A percentile compares a stretch with the other conserved stretches of the same genome.
These are phyloP conservation scores for Pyrus communis DNA, from an alignment of 306 rosid species.

Conservation along the genomic window DNA sequence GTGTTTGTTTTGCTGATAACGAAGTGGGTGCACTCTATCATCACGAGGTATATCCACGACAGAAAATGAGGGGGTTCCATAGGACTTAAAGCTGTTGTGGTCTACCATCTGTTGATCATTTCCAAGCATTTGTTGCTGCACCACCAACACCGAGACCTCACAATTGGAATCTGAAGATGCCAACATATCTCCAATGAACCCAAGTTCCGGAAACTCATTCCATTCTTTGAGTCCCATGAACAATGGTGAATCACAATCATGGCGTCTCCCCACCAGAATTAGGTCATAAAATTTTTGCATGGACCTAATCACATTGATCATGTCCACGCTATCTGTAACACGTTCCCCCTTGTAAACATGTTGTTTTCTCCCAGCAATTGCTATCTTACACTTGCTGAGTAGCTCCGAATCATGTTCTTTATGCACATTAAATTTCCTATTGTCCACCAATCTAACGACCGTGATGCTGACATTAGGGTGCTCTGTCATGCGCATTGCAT, in stretches of 20 bases:
- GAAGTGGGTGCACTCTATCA: not conserved
- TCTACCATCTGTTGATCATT: not conserved
- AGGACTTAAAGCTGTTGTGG: not conserved
- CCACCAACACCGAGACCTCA: slow-evolving; percentile 39
- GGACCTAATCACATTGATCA: slow-evolving; percentile 25
- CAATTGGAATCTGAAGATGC: slow-evolving; percentile 27
- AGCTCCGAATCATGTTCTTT: slow-evolving; percentile 18
- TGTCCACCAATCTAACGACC: slow-evolving; percentile 11
- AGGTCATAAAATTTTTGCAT: slow-evolving; percentile 34
- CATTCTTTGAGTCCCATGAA: slow-evolving; percentile 41
- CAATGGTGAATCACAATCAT: slow-evolving; percentile 22
- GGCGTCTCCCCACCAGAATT: slow-evolving; percentile 50
- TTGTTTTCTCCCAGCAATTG: not conserved
- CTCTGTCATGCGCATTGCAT: slow-evolving; percentile 38
- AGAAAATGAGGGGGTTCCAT: not conserved
- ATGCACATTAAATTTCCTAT: not conserved
- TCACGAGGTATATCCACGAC: not conserved
- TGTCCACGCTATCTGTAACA: slow-evolving; percentile 31
- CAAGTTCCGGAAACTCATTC: slow-evolving; percentile 63
- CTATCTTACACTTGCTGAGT: slow-evolving; percentile 23
- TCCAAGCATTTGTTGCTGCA: slow-evolving; percentile 45
- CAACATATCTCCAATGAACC: slow-evolving; percentile 46
- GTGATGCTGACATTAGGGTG: slow-evolving; percentile 28
- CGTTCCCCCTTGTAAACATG: slow-evolving; percentile 32
- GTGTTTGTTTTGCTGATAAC: not conserved